phyloP scores from a whole-genome alignment of 495 filamentous ascomycete genomes.

The Xylaria longipes region DNA sequence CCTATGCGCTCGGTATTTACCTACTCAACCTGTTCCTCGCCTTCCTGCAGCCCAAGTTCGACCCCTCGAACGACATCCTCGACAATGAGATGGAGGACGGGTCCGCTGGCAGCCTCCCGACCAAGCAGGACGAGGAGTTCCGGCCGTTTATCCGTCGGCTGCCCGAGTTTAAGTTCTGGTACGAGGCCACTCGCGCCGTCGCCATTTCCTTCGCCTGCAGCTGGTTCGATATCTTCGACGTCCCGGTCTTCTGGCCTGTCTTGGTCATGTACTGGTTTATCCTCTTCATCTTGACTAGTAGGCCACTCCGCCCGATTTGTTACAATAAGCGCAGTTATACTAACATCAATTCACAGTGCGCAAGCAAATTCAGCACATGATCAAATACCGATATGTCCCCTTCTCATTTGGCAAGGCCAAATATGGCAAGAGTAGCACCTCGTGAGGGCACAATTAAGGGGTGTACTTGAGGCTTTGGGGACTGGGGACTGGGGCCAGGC shows the following conservation, averaged over 20 bases:
- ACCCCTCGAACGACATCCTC: slow-evolving; percentile 87
- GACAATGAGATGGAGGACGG: slow-evolving; percentile 98
- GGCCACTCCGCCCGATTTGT: slow-evolving; percentile 43
- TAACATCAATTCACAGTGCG: slow-evolving; percentile 69
- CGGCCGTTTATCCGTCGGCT: slow-evolving; percentile 93
- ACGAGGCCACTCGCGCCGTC: slow-evolving; percentile 88
- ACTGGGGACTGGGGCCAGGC: neutral
- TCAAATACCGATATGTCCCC: slow-evolving; percentile 99
- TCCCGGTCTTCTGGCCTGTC: slow-evolving; percentile 99
- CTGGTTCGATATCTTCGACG: slow-evolving; percentile 92
- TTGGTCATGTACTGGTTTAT: slow-evolving; percentile 98
- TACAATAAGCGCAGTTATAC: slow-evolving; percentile 14
- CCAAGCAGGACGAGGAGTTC: slow-evolving; percentile 96
- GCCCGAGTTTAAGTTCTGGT: slow-evolving; percentile 99
- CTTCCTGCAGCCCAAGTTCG: slow-evolving; percentile 98
- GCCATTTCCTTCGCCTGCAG: slow-evolving; percentile 83
- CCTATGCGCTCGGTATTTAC: slow-evolving; percentile 98
- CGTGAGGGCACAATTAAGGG: slow-evolving; percentile 28
- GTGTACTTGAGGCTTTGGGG: neutral
- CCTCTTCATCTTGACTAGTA: slow-evolving; percentile 92
- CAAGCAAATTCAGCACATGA: slow-evolving; percentile 99
- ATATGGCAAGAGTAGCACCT: slow-evolving; percentile 67
- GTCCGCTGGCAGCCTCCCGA: slow-evolving; percentile 77
- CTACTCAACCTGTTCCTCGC: slow-evolving; percentile 99
- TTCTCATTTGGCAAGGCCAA: slow-evolving; percentile 92